These are phyloP conservation scores for Albugo candida DNA, from an alignment of 352 stramenopile genomes.

Conservation along the genomic window DNA sequence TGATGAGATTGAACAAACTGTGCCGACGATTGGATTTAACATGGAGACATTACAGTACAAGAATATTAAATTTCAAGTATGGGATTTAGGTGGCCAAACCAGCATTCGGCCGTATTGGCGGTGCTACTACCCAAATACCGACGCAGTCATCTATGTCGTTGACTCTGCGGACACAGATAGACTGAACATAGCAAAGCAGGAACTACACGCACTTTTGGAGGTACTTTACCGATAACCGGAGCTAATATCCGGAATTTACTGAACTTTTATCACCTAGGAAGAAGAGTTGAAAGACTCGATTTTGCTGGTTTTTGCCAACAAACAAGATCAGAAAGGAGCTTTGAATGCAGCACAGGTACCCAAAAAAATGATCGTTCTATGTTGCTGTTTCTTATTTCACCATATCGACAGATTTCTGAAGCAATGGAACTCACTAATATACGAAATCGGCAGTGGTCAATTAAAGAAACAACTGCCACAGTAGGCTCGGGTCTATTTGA, in stretches of 20 bases:
- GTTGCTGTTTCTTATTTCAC: background rate
- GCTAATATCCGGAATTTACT: background rate
- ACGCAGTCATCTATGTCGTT: slow-evolving; percentile 93
- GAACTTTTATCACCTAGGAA: slow-evolving; percentile 38
- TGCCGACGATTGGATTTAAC: slow-evolving; percentile 98
- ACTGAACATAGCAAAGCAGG: slow-evolving; percentile 94
- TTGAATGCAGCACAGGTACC: slow-evolving; percentile 69
- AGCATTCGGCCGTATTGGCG: slow-evolving; percentile 99
- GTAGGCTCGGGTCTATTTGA: slow-evolving; percentile 97
- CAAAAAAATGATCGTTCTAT: background rate
- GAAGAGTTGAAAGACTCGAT: slow-evolving; percentile 98
- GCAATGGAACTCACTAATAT: slow-evolving; percentile 95
- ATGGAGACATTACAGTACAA: slow-evolving; percentile 86
- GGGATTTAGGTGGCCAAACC: slow-evolving; percentile 99
- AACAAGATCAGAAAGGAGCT: slow-evolving; percentile 96
- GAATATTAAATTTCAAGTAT: slow-evolving; percentile 96
- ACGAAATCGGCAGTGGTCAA: slow-evolving; percentile 98
- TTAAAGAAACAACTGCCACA: slow-evolving; percentile 97
- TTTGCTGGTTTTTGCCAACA: slow-evolving; percentile 99
- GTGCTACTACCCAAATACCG: slow-evolving; percentile 99
- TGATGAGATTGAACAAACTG: slow-evolving; percentile 95
- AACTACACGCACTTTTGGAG: slow-evolving; percentile 96
- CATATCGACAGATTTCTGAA: slow-evolving; percentile 85
- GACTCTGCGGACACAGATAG: slow-evolving; percentile 93
- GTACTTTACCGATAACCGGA: slow-evolving; percentile 7